phyloP scores from a whole-genome alignment of 108 stramenopile genomes.

The Pseudonitzschia multistriata region DNA sequence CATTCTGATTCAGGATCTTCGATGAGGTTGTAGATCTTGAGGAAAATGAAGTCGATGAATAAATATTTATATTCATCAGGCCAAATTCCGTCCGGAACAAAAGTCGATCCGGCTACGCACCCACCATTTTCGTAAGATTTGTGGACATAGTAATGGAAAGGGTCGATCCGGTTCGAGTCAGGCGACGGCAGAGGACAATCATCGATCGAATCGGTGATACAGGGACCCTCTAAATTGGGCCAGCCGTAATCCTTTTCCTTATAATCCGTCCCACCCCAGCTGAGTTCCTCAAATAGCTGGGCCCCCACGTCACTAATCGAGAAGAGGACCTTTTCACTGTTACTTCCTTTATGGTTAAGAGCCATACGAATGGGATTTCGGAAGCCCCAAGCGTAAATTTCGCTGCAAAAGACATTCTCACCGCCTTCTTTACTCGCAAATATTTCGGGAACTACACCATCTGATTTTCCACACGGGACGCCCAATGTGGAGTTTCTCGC shows the following conservation, averaged over 20 bases:
- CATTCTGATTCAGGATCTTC: slow-evolving; percentile 15
- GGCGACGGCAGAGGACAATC: slow-evolving; percentile 2
- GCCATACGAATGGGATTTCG: slow-evolving; percentile 37
- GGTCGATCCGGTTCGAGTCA: slow-evolving; percentile 13
- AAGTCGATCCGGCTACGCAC: slow-evolving; percentile 5
- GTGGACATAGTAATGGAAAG: slow-evolving; percentile 34
- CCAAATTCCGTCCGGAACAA: slow-evolving; percentile 9
- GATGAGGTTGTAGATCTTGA: slow-evolving; percentile 3
- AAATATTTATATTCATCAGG: slow-evolving; percentile 7
- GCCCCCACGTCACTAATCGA: slow-evolving; percentile 36
- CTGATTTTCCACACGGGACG: slow-evolving; percentile 4
- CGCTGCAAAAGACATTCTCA: slow-evolving; percentile 9
- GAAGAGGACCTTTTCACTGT: slow-evolving; percentile 2
- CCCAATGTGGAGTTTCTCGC: background rate
- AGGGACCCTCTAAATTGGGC: slow-evolving; percentile 34
- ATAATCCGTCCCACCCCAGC: slow-evolving; percentile 22
- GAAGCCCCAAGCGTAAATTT: slow-evolving; percentile 34
- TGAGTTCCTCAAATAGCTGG: slow-evolving; percentile 32
- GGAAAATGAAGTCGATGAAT: slow-evolving; percentile 7
- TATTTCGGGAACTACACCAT: background rate
- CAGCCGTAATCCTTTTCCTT: slow-evolving; percentile 31
- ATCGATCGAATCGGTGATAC: background rate
- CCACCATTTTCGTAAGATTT: background rate
- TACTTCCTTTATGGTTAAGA: slow-evolving; percentile 11
- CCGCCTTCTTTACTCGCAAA: too few species aligned